A percentile compares a stretch with the other conserved stretches of the same genome.
phyloP scores from a whole-genome alignment of 1,284 basidiomycete genomes.

The Neonothopanus nambi region DNA sequence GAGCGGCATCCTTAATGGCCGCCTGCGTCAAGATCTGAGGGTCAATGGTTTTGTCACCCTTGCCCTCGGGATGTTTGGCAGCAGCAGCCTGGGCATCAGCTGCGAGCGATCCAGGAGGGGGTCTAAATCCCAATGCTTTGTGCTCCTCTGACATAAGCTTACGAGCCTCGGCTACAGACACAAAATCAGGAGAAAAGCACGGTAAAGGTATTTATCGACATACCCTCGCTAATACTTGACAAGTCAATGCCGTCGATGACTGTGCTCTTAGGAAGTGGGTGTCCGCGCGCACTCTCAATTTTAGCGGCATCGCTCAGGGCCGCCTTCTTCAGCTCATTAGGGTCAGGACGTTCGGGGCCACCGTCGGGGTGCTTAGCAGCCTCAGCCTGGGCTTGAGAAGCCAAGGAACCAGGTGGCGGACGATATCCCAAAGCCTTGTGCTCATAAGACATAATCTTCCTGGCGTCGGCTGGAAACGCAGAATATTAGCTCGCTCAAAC shows the following conservation, averaged over 20 bases:
- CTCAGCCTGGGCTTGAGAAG: constrained; percentile 37
- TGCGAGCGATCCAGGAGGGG: constrained; percentile 35
- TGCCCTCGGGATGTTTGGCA: constrained; percentile 24
- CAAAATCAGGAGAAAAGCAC: not conserved
- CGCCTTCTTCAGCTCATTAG: constrained; percentile 16
- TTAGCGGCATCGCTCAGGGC: constrained; percentile 21
- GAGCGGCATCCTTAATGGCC: constrained; percentile 23
- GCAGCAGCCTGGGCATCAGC: constrained; percentile 33
- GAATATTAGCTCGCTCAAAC: not conserved
- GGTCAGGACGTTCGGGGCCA: constrained; percentile 11
- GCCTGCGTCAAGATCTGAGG: constrained; percentile 17
- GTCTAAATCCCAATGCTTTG: constrained; percentile 36
- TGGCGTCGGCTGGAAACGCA: constrained; percentile 25
- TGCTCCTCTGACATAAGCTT: constrained; percentile 39
- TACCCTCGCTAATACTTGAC: constrained; percentile 15
- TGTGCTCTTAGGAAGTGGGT: constrained; percentile 15
- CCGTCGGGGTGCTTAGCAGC: constrained; percentile 29
- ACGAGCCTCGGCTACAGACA: constrained; percentile 25
- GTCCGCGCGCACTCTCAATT: constrained; percentile 17
- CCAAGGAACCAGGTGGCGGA: constrained; percentile 37
- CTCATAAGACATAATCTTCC: constrained; percentile 38
- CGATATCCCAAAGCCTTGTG: constrained; percentile 40
- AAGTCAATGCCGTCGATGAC: constrained; percentile 20
- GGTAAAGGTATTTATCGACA: not conserved
- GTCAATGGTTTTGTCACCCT: constrained; percentile 8